Conservation (phyloP, 352 stramenopile genomes). For the Thalassiosira sp. region DNA sequence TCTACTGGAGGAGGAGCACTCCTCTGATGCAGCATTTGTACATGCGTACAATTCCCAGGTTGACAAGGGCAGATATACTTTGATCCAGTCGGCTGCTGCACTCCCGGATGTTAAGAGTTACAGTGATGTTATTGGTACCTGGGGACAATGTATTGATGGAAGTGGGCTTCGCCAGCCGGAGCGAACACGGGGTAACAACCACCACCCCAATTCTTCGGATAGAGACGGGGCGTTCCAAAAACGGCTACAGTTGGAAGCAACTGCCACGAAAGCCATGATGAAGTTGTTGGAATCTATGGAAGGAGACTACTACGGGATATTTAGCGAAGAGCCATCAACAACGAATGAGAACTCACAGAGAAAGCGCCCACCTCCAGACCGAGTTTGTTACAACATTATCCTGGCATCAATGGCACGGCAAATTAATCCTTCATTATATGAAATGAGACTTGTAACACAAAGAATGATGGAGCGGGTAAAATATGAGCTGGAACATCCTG, state of each 20-base stretch:
- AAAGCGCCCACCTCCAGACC: slow-evolving; percentile 41
- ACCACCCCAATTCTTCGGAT: background rate
- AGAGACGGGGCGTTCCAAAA: slow-evolving; percentile 35
- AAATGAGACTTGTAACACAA: slow-evolving; percentile 54
- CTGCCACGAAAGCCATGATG: slow-evolving; percentile 45
- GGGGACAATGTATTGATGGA: slow-evolving; percentile 35
- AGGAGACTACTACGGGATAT: slow-evolving; percentile 37
- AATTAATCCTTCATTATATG: slow-evolving; percentile 50
- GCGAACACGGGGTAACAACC: background rate
- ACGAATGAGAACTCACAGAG: slow-evolving; percentile 2
- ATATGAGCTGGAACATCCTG: slow-evolving; percentile 32
- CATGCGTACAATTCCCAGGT: slow-evolving; percentile 35
- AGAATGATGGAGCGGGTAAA: slow-evolving; percentile 57
- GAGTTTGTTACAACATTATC: slow-evolving; percentile 57
- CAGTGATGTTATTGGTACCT: slow-evolving; percentile 38
- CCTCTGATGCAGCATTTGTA: slow-evolving; percentile 32
- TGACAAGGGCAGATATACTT: slow-evolving; percentile 22
- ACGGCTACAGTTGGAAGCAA: slow-evolving; percentile 38
- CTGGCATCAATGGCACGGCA: slow-evolving; percentile 47
- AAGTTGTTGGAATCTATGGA: slow-evolving; percentile 55
- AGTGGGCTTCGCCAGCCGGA: slow-evolving; percentile 12
- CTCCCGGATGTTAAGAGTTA: slow-evolving; percentile 45
- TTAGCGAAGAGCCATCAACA: background rate
- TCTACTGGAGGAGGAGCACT: slow-evolving; percentile 42
- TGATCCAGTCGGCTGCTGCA: slow-evolving; percentile 14